These are phyloP conservation scores for Cryphonectria parasitica DNA, from an alignment of 2,329 filamentous ascomycete species.

Conservation along the genomic window DNA sequence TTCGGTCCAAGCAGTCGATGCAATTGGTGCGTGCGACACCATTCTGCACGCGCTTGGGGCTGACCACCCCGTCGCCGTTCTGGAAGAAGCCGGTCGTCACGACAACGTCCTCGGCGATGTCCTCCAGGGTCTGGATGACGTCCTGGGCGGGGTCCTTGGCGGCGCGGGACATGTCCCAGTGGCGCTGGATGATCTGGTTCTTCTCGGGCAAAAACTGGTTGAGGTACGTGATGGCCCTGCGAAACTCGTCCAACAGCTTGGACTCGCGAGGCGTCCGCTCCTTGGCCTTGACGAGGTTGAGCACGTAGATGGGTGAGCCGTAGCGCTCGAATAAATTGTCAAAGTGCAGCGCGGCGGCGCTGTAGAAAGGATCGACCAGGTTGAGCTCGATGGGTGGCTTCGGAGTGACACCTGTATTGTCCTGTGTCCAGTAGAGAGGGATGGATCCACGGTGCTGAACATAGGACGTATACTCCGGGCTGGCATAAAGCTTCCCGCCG, in stretches of 20 bases:
- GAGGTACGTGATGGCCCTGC: slow-evolving; percentile 84
- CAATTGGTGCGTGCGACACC: slow-evolving; percentile 95
- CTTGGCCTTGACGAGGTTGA: slow-evolving; percentile 88
- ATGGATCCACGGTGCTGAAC: slow-evolving; percentile 97
- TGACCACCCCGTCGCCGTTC: slow-evolving; percentile 76
- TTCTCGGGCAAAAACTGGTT: slow-evolving; percentile 88
- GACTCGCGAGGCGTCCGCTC: slow-evolving; percentile 90
- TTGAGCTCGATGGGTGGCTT: slow-evolving; percentile 97
- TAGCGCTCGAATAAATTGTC: slow-evolving; percentile 94
- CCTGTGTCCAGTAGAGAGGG: slow-evolving; percentile 95
- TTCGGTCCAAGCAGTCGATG: slow-evolving; percentile 95
- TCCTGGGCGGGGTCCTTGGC: slow-evolving; percentile 91
- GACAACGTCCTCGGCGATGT: slow-evolving; percentile 86
- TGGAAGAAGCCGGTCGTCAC: slow-evolving; percentile 90
- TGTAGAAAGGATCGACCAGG: slow-evolving; percentile 94
- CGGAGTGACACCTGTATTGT: slow-evolving; percentile 90
- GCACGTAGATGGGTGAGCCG: slow-evolving; percentile 85
- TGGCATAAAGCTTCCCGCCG: slow-evolving; percentile 82
- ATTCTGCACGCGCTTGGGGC: slow-evolving; percentile 76
- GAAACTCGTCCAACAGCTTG: slow-evolving; percentile 86
- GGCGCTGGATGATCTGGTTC: slow-evolving; percentile 89
- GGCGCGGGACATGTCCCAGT: slow-evolving; percentile 97
- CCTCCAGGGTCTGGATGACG: slow-evolving; percentile 89
- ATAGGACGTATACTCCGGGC: slow-evolving; percentile 92
- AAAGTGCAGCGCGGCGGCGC: slow-evolving; percentile 90